Evolutionary conservation across 1,284 basidiomycete species (phyloP).

Genomic region (Megacollybia platyphylla): DNA sequence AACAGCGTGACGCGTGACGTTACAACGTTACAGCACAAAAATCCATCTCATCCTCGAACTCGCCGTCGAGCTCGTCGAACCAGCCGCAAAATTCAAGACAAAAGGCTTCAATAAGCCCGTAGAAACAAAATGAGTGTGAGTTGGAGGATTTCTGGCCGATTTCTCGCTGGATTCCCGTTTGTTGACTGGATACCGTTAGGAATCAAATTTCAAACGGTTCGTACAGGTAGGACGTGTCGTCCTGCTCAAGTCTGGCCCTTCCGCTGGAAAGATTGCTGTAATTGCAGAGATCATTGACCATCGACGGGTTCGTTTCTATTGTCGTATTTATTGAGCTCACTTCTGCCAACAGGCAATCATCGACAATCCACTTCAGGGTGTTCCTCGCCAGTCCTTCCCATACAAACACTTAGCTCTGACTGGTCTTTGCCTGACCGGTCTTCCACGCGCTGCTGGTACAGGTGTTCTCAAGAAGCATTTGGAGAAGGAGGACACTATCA

Average conservation of each 20-base stretch:
- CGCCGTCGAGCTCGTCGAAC: no score
- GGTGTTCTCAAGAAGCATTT: constrained; percentile 79
- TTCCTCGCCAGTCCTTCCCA: constrained; percentile 85
- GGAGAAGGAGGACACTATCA: constrained; percentile 67
- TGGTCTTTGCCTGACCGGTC: constrained; percentile 70
- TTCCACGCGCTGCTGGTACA: constrained; percentile 82
- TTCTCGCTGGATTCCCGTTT: no score
- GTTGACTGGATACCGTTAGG: constrained; percentile 14
- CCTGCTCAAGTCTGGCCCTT: constrained; percentile 85
- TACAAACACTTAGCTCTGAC: constrained; percentile 93
- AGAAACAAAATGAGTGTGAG: no score
- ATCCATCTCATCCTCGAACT: no score
- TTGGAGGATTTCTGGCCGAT: no score
- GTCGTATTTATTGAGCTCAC: neutral
- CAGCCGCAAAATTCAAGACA: no score
- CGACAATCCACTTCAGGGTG: constrained; percentile 85
- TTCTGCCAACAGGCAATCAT: constrained; percentile 66
- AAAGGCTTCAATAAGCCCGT: no score
- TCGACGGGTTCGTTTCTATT: constrained; percentile 75
- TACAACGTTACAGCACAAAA: no score
- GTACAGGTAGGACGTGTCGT: constrained; percentile 98
- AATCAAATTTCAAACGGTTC: constrained; percentile 92
- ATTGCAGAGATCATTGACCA: constrained; percentile 99
- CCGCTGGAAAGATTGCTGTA: constrained; percentile 84
- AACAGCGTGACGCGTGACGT: no score